A percentile compares a stretch with the other conserved stretches of the same genome.
phyloP scores from a whole-genome alignment of 345 rosid genomes.

The Bruguiera gymnorhiza region DNA sequence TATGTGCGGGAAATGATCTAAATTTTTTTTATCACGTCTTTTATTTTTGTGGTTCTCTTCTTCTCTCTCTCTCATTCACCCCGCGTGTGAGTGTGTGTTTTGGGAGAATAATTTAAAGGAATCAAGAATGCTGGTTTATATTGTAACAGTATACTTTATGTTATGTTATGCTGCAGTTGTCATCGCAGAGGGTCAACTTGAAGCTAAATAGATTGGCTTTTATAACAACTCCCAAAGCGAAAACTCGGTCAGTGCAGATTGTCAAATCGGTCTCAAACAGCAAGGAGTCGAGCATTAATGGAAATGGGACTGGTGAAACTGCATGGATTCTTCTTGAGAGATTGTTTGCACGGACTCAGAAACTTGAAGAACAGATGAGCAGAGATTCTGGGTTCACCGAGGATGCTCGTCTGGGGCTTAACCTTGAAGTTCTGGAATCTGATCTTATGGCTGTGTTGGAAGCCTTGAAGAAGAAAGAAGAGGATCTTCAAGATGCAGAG shows the following conservation, averaged over 20 bases:
- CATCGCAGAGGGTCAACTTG: slow-evolving; percentile 28
- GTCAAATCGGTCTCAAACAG: slow-evolving; percentile 41
- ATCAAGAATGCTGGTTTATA: not conserved
- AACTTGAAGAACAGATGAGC: slow-evolving; percentile 48
- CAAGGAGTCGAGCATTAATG: slow-evolving; percentile 38
- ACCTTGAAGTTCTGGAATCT: slow-evolving; percentile 56
- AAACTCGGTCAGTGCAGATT: slow-evolving; percentile 18
- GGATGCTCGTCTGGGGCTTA: slow-evolving; percentile 28
- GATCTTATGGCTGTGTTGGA: slow-evolving; percentile 61
- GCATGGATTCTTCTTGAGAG: slow-evolving; percentile 59
- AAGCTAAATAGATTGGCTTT: slow-evolving; percentile 34
- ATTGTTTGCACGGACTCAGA: slow-evolving; percentile 61
- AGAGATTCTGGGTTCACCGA: slow-evolving; percentile 28
- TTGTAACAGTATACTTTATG: not conserved
- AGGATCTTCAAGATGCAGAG: slow-evolving; percentile 58
- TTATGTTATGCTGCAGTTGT: slow-evolving; percentile 37
- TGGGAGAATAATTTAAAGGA: not conserved
- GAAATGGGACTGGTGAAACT: slow-evolving; percentile 49
- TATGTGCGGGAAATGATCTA: too few relatives aligned
- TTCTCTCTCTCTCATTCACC: too few relatives aligned
- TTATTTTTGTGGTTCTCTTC: not conserved
- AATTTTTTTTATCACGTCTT: too few relatives aligned
- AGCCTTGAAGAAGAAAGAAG: slow-evolving; percentile 67
- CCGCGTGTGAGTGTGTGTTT: not conserved
- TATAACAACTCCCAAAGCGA: slow-evolving; percentile 17